A percentile compares a stretch with the other conserved stretches of the same genome.
These are phyloP conservation scores for Mikania micrantha DNA, from an alignment of 129 eudicot genomes.

Conservation along the genomic window DNA sequence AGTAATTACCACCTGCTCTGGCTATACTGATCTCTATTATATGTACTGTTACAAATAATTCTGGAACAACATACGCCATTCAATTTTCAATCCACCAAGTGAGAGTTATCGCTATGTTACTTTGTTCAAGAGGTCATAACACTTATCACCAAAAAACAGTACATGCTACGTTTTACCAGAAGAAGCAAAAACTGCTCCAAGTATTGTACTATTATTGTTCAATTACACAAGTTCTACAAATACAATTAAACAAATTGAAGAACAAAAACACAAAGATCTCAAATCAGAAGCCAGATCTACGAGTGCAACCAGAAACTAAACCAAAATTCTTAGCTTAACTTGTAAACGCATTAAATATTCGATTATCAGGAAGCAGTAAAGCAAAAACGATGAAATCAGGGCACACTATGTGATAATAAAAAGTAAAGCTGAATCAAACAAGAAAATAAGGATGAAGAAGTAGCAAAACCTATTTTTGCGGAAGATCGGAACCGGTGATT, in stretches of 20 bases:
- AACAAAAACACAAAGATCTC: background rate
- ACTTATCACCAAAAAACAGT: background rate
- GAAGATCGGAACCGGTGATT: background rate
- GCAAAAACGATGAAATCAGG: constrained; percentile 1
- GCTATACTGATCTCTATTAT: background rate
- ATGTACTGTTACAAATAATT: background rate
- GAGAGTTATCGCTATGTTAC: background rate
- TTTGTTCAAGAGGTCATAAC: background rate
- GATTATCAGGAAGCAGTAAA: background rate
- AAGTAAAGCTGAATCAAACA: background rate
- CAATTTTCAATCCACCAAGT: background rate
- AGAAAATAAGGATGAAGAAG: background rate
- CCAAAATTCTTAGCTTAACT: background rate
- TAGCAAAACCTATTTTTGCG: constrained; percentile 20
- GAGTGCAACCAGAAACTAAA: background rate
- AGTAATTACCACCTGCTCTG: background rate
- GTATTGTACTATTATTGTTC: background rate
- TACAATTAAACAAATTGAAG: too few relatives aligned
- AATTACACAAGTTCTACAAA: background rate
- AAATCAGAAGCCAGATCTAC: constrained; percentile 19
- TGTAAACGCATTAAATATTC: constrained; percentile 9
- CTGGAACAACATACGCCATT: background rate
- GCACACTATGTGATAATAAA: background rate
- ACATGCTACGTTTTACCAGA: background rate
- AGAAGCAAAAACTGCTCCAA: background rate